Evolutionary conservation across 345 rosid genomes (phyloP).

Genomic region (Salix suchowensis): DNA sequence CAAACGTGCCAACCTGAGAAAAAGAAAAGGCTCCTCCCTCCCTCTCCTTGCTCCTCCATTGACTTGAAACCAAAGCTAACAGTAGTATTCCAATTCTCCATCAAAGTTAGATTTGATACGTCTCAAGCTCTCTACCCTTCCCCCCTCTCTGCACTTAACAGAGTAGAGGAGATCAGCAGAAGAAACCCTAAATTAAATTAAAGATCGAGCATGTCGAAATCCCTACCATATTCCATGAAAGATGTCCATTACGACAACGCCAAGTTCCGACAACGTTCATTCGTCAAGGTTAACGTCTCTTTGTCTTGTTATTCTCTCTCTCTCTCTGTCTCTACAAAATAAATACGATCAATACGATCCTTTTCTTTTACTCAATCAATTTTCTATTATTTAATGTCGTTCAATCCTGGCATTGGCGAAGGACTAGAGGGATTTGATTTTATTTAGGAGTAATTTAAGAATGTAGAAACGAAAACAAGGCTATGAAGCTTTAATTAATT

Average conservation of each 20-base stretch:
- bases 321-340: background rate
- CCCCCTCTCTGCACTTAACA: background rate
- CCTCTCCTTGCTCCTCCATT: background rate
- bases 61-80: background rate
- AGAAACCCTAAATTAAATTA: slow-evolving; percentile 2
- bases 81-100: background rate
- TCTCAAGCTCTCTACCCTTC: background rate
- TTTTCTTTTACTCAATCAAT: background rate
- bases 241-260: slow-evolving; percentile 92
- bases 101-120: background rate
- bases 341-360: background rate
- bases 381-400: background rate
- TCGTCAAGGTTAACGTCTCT: slow-evolving; percentile 41
- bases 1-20: too few species aligned
- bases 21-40: background rate
- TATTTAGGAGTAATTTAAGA: background rate
- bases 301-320: background rate
- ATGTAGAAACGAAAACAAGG: too few species aligned
- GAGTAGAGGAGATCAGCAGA: background rate
- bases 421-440: background rate
- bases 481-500: too few species aligned
- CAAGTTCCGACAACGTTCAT: slow-evolving; percentile 85
- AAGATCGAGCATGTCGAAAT: slow-evolving; percentile 52
- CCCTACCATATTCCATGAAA: slow-evolving; percentile 72
- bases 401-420: background rate